Evolutionary conservation across 306 rosid species (phyloP).

Genomic region (Alnus rubra): DNA sequence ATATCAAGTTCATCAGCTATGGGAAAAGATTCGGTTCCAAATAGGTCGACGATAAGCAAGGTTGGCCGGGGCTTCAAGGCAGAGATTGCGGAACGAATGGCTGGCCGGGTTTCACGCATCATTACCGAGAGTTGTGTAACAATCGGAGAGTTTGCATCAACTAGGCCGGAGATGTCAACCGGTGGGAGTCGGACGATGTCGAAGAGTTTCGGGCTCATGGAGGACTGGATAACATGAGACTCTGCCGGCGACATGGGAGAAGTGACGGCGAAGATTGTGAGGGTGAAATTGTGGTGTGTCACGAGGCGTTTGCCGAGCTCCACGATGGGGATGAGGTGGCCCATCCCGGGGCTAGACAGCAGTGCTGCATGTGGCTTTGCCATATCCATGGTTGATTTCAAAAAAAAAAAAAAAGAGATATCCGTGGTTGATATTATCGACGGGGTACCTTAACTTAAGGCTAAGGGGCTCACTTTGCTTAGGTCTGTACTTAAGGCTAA

Average conservation of each 20-base stretch:
- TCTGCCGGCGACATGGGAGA: constrained; percentile 35
- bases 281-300: constrained; percentile 28
- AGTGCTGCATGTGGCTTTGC: constrained; percentile 35
- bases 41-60: no score
- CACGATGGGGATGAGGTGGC: constrained; percentile 52
- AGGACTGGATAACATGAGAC: constrained; percentile 26
- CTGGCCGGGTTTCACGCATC: no score
- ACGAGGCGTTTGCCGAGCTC: constrained; percentile 47
- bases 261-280: constrained; percentile 42
- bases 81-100: no score
- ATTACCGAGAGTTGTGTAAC: constrained; percentile 7
- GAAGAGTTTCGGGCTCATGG: constrained; percentile 2
- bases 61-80: no score
- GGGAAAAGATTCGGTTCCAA: no score
- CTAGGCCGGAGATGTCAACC: constrained; percentile 7
- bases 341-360: constrained; percentile 54
- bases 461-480: no score
- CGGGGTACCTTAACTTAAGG: no score
- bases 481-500: no score
- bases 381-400: constrained; percentile 16
- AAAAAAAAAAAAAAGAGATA: no score
- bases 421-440: no score
- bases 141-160: constrained; percentile 2
- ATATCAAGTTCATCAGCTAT: no score
- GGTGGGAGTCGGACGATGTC: constrained; percentile 41